Evolutionary conservation across 2,329 filamentous ascomycete genomes (phyloP).

Genomic region (Grosmannia serpens): DNA sequence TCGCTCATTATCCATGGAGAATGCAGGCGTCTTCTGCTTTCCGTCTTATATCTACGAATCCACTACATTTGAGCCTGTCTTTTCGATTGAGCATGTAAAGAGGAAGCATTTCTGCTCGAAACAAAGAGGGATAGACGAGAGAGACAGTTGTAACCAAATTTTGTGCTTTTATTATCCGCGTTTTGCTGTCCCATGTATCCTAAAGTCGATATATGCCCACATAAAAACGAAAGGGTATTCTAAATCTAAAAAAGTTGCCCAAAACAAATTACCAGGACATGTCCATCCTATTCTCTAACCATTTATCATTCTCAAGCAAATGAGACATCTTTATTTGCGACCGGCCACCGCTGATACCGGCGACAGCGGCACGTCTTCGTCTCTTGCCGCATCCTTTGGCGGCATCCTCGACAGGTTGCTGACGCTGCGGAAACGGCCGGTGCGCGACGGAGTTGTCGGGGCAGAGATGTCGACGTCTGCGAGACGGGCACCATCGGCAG

Average conservation of each 20-base stretch:
- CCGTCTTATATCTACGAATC: background rate
- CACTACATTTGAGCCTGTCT: background rate
- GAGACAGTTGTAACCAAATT: background rate
- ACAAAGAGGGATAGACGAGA: no score
- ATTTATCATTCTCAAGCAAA: background rate
- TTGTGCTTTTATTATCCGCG: background rate
- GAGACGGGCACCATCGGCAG: background rate
- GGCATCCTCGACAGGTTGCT: constrained; percentile 3
- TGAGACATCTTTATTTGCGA: background rate
- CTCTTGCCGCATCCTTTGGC: background rate
- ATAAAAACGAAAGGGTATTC: background rate
- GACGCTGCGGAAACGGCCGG: constrained; percentile 7
- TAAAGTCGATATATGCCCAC: background rate
- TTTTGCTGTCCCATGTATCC: background rate
- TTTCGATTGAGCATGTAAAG: no score
- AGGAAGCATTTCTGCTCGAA: no score
- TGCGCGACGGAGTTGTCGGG: background rate
- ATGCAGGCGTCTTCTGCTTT: background rate
- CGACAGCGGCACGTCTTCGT: background rate
- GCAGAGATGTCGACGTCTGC: background rate
- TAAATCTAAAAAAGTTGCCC: background rate
- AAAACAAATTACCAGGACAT: background rate
- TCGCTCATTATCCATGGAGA: background rate
- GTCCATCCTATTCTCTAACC: background rate
- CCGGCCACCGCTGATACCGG: background rate